Conservation (phyloP, 768 basidiomycete genomes). For the Hygrophoropsis aurantiaca region DNA sequence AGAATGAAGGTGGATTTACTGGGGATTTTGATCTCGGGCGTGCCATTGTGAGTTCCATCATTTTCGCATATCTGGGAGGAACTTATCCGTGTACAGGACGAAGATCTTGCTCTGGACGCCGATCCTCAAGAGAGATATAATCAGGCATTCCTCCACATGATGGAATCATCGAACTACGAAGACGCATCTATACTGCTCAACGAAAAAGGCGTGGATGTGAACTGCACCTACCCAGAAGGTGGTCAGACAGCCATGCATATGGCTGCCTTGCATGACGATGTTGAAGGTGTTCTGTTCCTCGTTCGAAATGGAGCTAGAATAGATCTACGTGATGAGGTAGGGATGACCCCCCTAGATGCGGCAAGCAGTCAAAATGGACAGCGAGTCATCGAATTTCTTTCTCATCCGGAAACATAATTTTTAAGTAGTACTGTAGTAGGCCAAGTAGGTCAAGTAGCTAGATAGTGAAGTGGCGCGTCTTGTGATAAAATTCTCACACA, state of each 20-base stretch:
- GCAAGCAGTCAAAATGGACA: neutral
- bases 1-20: slow-evolving; percentile 25
- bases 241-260: slow-evolving; percentile 22
- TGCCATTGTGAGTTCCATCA: slow-evolving; percentile 20
- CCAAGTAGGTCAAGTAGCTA: too few relatives aligned
- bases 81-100: slow-evolving; percentile 14
- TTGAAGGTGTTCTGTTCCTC: slow-evolving; percentile 17
- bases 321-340: neutral
- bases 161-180: slow-evolving; percentile 19
- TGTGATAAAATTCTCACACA: too few relatives aligned
- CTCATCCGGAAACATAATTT: too few relatives aligned
- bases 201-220: slow-evolving; percentile 19
- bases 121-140: slow-evolving; percentile 14
- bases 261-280: slow-evolving; percentile 19
- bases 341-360: neutral
- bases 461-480: too few relatives aligned
- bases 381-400: neutral
- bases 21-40: slow-evolving; percentile 24
- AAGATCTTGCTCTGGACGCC: slow-evolving; percentile 17
- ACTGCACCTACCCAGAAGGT: slow-evolving; percentile 17
- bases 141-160: slow-evolving; percentile 24
- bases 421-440: too few relatives aligned
- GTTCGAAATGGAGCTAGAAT: slow-evolving; percentile 16
- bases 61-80: neutral
- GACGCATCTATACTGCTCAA: slow-evolving; percentile 14